A percentile compares a stretch with the other conserved stretches of the same genome.
phyloP scores from a whole-genome alignment of 257 asterid species.

The Salvia splendens region DNA sequence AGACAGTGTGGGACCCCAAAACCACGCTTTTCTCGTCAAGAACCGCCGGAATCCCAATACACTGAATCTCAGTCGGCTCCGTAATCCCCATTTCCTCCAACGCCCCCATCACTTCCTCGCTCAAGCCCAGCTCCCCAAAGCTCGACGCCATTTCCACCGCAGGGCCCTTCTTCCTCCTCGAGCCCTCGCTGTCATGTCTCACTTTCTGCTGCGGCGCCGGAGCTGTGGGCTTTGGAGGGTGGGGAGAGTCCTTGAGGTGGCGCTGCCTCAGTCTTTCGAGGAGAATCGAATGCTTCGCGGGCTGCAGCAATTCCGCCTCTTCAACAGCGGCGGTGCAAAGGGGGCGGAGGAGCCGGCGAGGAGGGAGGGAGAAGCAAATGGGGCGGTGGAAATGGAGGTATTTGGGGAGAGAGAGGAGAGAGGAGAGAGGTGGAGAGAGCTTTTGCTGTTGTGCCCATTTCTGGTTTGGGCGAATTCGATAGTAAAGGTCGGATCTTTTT shows the following conservation, averaged over 20 bases:
- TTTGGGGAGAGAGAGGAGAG: constrained; percentile 51
- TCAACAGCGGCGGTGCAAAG: constrained; percentile 53
- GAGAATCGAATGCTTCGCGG: constrained; percentile 75
- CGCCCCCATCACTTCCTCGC: constrained; percentile 72
- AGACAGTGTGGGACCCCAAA: constrained; percentile 95
- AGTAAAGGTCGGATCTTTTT: constrained; percentile 15
- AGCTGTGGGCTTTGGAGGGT: constrained; percentile 26
- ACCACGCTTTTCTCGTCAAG: constrained; percentile 74
- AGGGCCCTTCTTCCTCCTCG: constrained; percentile 46
- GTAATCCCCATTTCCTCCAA: constrained; percentile 83
- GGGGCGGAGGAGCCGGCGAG: constrained; percentile 41
- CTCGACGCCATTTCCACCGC: constrained; percentile 54
- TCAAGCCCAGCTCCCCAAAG: constrained; percentile 86
- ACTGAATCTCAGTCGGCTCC: constrained; percentile 89
- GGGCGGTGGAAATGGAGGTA: constrained; percentile 47
- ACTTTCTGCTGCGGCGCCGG: constrained; percentile 20
- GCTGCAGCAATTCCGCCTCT: constrained; percentile 45
- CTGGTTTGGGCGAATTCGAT: background rate
- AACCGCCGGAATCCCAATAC: constrained; percentile 86
- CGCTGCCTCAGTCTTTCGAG: constrained; percentile 77
- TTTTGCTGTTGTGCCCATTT: constrained; percentile 54
- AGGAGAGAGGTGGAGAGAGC: constrained; percentile 56
- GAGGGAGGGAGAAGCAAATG: constrained; percentile 37
- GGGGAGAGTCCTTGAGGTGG: constrained; percentile 71
- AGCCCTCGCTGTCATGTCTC: constrained; percentile 39